Evolutionary conservation across 2,329 filamentous ascomycete genomes (phyloP), one percentile per base, ranked within the genome.

Genomic region (Colletotrichum lini): DNA sequence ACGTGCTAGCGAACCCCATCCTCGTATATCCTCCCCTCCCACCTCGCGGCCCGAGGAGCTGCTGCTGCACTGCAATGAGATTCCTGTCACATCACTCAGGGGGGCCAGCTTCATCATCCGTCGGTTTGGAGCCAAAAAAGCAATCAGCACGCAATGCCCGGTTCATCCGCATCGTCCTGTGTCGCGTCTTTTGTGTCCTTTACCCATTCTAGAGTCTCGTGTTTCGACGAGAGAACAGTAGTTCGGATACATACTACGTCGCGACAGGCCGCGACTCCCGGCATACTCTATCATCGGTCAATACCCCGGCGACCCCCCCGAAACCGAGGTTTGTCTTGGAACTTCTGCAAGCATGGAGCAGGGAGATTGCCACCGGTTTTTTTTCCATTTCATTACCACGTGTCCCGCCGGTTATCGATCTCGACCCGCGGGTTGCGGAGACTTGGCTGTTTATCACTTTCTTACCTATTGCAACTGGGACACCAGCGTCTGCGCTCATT

Each of bases 1-100:
- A 68, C 58, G 45, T 68, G 58, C 47, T 71, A 68, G 53, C 65
- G 52, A 68, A 54, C 26, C 53, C 52, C 52, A 68, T 59, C 44
- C 65, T 71, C 64, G 68, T 62, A 71, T 58, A 53, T 49, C 50
- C 57, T 52, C 58, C 64, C 50, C 57, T 52, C 58, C 64, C 64
- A 58, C 44, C 35, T 9, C 8, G 35, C 35, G 35, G 35, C 35
- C 35, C 35, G 35, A 38, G 35, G 9, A 38, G 35, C 35, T 38
- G 35, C 35, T 38, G 35, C 35, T 38, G 35, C 35, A 38, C 35
- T 38, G 35, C 35, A 38, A 38, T 38, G 8, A 38, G 8, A 38
- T 38, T 69, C 54, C n/a, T 12, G 38, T 63, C 38, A 13, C 35
- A 4, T 18, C 40, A 38, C 35, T 8, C 35, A 38, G 35, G 35